Evolutionary conservation across 441 rosid genomes (phyloP).

Genomic region (Erodium texanum): DNA sequence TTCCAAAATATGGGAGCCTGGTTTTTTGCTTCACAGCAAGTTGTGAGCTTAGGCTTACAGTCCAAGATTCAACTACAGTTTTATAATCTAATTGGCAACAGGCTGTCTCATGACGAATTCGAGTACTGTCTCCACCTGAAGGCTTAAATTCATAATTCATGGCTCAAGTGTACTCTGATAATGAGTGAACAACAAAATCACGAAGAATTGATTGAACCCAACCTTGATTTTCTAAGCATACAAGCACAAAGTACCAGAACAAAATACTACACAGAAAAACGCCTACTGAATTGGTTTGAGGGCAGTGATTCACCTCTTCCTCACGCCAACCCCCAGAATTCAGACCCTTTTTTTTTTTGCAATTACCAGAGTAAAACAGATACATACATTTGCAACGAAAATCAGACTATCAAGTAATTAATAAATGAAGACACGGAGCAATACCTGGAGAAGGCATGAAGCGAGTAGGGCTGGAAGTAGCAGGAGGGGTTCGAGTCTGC

Average conservation of each 20-base stretch:
- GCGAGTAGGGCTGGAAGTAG: slow-evolving; percentile 1
- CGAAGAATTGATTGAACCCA: background rate
- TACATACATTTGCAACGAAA: background rate
- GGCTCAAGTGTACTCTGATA: background rate
- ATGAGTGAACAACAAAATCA: background rate
- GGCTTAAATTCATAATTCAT: background rate
- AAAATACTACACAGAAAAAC: background rate
- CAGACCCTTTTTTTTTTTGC: background rate
- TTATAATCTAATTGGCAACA: background rate
- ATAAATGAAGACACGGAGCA: background rate
- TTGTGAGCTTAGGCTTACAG: background rate
- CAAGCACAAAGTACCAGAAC: background rate
- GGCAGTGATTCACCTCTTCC: too few species aligned
- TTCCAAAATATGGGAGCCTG: background rate
- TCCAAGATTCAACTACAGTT: background rate
- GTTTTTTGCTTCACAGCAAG: background rate
- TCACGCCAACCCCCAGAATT: too few species aligned
- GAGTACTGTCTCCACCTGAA: background rate
- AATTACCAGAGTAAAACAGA: background rate
- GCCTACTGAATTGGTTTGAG: too few species aligned
- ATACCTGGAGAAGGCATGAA: background rate
- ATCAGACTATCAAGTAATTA: background rate
- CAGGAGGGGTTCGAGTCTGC: background rate
- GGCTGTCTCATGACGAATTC: background rate
- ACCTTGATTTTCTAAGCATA: background rate